phyloP scores from a whole-genome alignment of 176 grass and related monocot genomes.

The Puccinellia tenuiflora region DNA sequence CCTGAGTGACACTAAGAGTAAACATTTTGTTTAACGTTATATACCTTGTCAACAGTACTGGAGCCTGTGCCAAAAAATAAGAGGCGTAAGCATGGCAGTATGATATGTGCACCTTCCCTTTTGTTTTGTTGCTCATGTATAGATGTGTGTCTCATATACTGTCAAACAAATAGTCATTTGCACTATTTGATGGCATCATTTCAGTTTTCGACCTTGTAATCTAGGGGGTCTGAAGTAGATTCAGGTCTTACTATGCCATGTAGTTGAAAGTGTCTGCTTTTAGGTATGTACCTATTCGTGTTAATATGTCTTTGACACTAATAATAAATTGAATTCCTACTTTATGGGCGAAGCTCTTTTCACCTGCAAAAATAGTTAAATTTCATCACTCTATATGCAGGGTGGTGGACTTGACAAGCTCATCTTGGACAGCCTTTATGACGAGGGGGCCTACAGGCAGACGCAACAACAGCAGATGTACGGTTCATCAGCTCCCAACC shows the following conservation, averaged over 20 bases:
- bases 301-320: background rate
- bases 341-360: background rate
- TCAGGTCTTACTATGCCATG: background rate
- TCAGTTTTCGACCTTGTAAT: background rate
- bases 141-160: background rate
- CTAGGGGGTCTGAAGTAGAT: background rate
- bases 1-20: background rate
- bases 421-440: constrained; percentile 64
- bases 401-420: constrained; percentile 64
- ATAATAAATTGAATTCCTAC: background rate
- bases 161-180: background rate
- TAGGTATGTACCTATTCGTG: background rate
- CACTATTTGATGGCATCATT: background rate
- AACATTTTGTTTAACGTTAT: background rate
- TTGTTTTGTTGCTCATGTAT: background rate
- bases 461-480: constrained; percentile 69
- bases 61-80: background rate
- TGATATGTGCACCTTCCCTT: background rate
- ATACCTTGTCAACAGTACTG: background rate
- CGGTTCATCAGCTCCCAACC: constrained; percentile 60
- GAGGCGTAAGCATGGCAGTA: background rate
- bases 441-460: constrained; percentile 61
- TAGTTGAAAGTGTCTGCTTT: background rate
- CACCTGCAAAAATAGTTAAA: background rate
- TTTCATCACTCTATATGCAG: constrained; percentile 18